These are phyloP conservation scores for Backusella mclennaniae DNA, from an alignment of 192 early-diverging fungal genomes.

Conservation along the genomic window DNA sequence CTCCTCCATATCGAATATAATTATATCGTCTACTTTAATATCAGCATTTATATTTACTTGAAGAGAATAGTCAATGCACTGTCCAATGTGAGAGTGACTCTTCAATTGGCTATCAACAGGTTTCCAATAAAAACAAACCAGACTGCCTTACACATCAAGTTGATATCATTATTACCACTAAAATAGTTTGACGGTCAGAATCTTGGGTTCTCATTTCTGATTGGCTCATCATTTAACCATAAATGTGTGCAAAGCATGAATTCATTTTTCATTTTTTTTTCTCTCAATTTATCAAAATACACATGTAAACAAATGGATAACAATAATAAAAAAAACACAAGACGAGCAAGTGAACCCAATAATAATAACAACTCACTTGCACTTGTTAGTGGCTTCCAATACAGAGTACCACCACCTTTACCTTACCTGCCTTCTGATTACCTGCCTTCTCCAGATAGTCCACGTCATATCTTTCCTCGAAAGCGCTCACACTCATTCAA, in stretches of 20 bases:
- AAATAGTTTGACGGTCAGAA: no score
- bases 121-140: no score
- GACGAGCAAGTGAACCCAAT: constrained; percentile 11
- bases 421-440: constrained; percentile 34
- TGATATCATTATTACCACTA: no score
- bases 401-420: constrained; percentile 24
- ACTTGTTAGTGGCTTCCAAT: neutral
- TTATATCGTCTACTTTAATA: no score
- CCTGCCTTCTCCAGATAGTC: constrained; percentile 25
- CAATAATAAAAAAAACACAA: neutral
- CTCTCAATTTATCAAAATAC: neutral
- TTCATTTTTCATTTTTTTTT: neutral
- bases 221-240: neutral
- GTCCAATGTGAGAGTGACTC: no score
- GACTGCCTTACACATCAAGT: no score
- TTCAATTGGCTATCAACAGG: no score
- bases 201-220: neutral
- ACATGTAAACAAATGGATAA: neutral
- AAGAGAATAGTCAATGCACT: no score
- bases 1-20: no score
- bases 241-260: neutral
- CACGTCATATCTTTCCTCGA: constrained; percentile 22
- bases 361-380: neutral
- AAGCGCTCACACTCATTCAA: constrained; percentile 1
- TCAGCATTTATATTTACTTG: no score